Base-by-base conservation (phyloP, 2,329 filamentous ascomycete genomes). In the Gaeumannomyces tritici region DNA sequence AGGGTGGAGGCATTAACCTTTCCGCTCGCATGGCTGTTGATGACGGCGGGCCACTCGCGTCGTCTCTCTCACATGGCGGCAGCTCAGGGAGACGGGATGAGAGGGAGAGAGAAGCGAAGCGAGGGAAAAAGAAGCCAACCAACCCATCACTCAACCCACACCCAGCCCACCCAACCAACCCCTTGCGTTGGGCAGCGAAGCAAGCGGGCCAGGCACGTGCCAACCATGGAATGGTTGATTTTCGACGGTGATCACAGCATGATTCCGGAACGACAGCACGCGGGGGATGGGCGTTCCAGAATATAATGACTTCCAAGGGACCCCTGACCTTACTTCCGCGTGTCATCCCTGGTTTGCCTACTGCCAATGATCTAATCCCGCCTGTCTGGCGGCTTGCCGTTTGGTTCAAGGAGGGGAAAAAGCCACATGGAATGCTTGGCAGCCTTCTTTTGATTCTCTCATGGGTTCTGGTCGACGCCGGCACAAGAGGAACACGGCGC, bases 261-360 rank as follows among this genome's bases (percentile, higher is more conserved):
- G 42, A 51, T 51, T 51, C 42, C 21, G 42, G 42, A 51, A n/a
- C 42, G 42, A 51, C 55, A 28, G 56, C 15, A 58, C 56, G 61
- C 61, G 61, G 61, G 57, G 61, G 61, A 62, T 62, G 28, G 24
- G 29, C 57, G 57, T 62, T 62, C 61, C 61, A 62, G 61, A 62
- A 62, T 51, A 51, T 18, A 51, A 51, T 51, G 42, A 24, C 42
- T 51, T n/a, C 42, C 6, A 6, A 51, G 42, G 42, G 42, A n/a
- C 42, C 42, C 42, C 42, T 51, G 42, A 21, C 21, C 42, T 51
- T 51, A 21, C 42, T 51, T 9, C 21, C 42, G 42, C 21, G 42
- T 51, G 42, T 9, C 21, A 51, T 24, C 42, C 42, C 42, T 51
- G 42, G 18, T 24, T 51, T 51, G 42, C 42, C 42, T 21, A 24